These are phyloP conservation scores for Podaxis sp. DNA, from an alignment of 768 basidiomycete species.

Conservation along the genomic window DNA sequence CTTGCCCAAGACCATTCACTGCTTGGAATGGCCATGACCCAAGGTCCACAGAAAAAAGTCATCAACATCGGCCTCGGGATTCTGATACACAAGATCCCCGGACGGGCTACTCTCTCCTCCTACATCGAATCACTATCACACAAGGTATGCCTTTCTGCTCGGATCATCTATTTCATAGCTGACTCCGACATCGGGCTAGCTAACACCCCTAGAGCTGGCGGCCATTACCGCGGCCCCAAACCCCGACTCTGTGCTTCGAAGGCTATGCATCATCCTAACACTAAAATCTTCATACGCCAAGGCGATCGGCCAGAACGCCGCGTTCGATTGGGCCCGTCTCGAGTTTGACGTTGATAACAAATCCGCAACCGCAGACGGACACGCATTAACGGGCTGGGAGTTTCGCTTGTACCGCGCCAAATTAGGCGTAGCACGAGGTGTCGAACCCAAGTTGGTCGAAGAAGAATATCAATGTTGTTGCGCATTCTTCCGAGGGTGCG, in stretches of 20 bases:
- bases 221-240: constrained; percentile 51
- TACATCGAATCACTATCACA: constrained; percentile 75
- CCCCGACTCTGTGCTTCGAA: constrained; percentile 66
- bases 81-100: constrained; percentile 48
- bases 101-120: constrained; percentile 55
- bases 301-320: constrained; percentile 78
- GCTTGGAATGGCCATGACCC: constrained; percentile 85
- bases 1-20: constrained; percentile 67
- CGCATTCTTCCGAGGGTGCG: constrained; percentile 72
- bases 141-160: constrained; percentile 52
- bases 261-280: constrained; percentile 75
- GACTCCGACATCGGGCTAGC: constrained; percentile 14
- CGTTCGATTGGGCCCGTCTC: constrained; percentile 80
- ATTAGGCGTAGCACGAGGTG: constrained; percentile 63
- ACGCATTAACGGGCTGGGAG: constrained; percentile 78
- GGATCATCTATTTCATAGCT: constrained; percentile 3
- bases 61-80: background rate
- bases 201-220: constrained; percentile 38
- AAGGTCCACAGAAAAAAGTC: constrained; percentile 72
- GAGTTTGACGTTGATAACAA: constrained; percentile 74
- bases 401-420: constrained; percentile 78
- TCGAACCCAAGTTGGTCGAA: constrained; percentile 44
- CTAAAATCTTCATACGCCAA: constrained; percentile 83
- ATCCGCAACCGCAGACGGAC: constrained; percentile 65
- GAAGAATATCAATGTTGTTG: constrained; percentile 77